phyloP scores from a whole-genome alignment of 106 monocot genomes.

The Phalaenopsis aphrodite region DNA sequence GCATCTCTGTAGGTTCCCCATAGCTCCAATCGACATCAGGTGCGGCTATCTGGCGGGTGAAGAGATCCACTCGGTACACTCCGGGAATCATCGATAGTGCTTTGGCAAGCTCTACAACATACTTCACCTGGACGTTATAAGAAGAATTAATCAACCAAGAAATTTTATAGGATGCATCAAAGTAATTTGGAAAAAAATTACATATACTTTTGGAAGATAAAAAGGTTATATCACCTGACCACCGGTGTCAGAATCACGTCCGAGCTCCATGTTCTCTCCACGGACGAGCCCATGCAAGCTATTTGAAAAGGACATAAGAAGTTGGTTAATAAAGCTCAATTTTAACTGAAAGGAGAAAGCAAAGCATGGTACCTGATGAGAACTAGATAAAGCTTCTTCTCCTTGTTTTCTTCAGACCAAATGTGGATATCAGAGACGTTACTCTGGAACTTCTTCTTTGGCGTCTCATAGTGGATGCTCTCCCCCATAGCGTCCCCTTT shows the following conservation, averaged over 20 bases:
- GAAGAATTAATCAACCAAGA: neutral
- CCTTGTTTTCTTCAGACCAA: conserved; percentile 86
- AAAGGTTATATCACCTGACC: conserved; percentile 48
- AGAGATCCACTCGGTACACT: conserved; percentile 86
- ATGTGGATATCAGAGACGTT: conserved; percentile 53
- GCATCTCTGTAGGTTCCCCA: conserved; percentile 92
- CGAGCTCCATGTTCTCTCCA: conserved; percentile 95
- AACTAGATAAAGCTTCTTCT: conserved; percentile 80
- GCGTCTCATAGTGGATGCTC: conserved; percentile 29
- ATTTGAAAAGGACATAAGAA: conserved; percentile 1
- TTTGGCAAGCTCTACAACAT: conserved; percentile 87
- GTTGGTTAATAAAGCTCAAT: neutral
- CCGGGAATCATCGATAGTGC: conserved; percentile 92
- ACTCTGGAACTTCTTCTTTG: conserved; percentile 42
- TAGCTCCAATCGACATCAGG: conserved; percentile 98
- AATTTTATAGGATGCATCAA: neutral
- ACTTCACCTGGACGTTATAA: conserved; percentile 59
- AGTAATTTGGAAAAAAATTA: neutral
- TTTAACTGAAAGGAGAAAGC: neutral
- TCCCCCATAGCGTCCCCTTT: conserved; percentile 59
- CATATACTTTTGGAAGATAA: neutral
- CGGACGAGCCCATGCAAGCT: conserved; percentile 94
- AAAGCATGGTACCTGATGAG: conserved; percentile 61
- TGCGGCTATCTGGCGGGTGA: conserved; percentile 86
- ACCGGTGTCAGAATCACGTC: conserved; percentile 88